Base-by-base conservation (phyloP, 2,329 filamentous ascomycete genomes). In the Scopulariopsis brevicaulis region DNA sequence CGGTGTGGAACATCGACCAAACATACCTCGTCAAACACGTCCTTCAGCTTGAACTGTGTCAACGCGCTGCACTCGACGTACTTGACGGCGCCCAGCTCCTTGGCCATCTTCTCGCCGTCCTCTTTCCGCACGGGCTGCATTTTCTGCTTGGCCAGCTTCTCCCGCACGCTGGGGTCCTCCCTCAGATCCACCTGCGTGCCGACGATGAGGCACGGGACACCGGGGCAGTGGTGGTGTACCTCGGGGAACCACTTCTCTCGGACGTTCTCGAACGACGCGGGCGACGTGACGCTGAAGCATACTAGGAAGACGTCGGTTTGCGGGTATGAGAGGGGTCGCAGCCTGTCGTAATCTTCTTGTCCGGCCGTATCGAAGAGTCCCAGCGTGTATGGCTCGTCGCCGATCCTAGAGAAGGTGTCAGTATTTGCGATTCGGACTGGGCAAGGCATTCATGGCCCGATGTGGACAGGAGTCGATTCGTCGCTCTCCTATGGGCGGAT, bases 181-280 rank as follows among this genome's bases (percentile, higher is more conserved):
- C 94, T 81, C 74, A 99, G 79, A 85, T 99, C 94, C 62, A 93
- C 92, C 76, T 99, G 94, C 25, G 94, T 99, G 66, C 94, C 94
- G 61, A 99, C 94, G 64, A 99, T 96, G 63, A 99, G 80, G 80
- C 94, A 97, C 57, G 94, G 94, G 43, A 99, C 94, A 63, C 94
- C 94, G 20, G 94, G 94, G 71, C 94, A 99, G 76, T 99, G 94
- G 74, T 99, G 94, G 72, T 96, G 92, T 51, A 99, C 94, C 75
- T 99, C 94, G 53, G 94, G 94, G 68, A 96, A 96, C 93, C 92
- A 96, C 75, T 96, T 96, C 80, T 96, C 93, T 68, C 92, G 86
- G 56, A 97, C 94, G 87, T 99, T 99, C 73, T 99, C 94, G 73
- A 99, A 99, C 8, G 92, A 96, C 48, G 94, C 92, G 48, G 93